Evolutionary conservation across 768 basidiomycete species (phyloP), one percentile per base, ranked within the genome.

Genomic region (Filobasidium wieringae): DNA sequence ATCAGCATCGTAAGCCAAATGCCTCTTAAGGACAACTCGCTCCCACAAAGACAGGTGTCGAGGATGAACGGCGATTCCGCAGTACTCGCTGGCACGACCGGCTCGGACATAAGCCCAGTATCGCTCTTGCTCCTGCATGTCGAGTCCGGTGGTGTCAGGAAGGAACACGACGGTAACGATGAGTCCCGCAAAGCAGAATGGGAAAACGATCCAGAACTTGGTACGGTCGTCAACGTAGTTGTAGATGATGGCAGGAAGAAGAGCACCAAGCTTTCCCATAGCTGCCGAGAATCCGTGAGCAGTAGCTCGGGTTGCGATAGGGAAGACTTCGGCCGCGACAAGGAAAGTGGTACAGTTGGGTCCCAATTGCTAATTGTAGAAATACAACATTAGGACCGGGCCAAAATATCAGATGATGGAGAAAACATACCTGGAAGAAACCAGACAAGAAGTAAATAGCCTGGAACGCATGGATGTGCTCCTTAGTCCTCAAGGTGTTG

Each of bases 371-470:
- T n/a, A n/a, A n/a, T n/a, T n/a, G n/a, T 39, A 32, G 31, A 26
- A 57, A 49, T 24, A 8, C n/a, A n/a, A n/a, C n/a, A n/a, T n/a
- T n/a, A n/a, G n/a, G n/a, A 66, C 65, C 17, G 68, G 66, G 17
- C 68, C 71, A 60, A 73, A 71, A 60, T 76, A 73, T n/a, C n/a
- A n/a, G n/a, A n/a, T n/a, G n/a, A n/a, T n/a, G n/a, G n/a, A n/a
- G n/a, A n/a, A n/a, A n/a, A n/a, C n/a, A n/a, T n/a, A n/a, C n/a
- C 57, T 73, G 72, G 73, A 75, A 76, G 70, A 76, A 75, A 11
- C 66, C 66, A 7, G 71, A 72, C 22, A 72, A 61, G 52, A 68
- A 69, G 64, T 71, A 76, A 66, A 76, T 74, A 39, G 69, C 71
- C 60, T 76, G 75, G 71, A 77, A 74, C 9, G 65, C 74, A 34